Evolutionary conservation across 345 rosid species (phyloP).

Genomic region (Ricinus communis): DNA sequence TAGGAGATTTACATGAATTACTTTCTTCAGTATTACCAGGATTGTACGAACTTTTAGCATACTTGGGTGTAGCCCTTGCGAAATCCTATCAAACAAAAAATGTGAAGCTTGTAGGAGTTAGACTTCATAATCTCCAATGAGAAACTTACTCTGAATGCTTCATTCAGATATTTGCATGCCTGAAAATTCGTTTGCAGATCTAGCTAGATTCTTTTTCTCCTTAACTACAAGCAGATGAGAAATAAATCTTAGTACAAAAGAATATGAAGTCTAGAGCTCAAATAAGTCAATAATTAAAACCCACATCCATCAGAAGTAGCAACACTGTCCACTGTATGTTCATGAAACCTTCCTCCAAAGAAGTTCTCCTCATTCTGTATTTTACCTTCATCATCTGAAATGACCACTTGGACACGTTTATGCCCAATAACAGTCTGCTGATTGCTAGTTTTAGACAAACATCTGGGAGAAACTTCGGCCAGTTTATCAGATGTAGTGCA

Average conservation of each 20-base stretch:
- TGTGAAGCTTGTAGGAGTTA: slow-evolving; percentile 4
- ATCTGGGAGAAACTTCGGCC: slow-evolving; percentile 32
- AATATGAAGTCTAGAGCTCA: slow-evolving; percentile 11
- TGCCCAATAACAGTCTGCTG: slow-evolving; percentile 55
- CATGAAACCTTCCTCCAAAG: slow-evolving; percentile 29
- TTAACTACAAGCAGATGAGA: slow-evolving; percentile 35
- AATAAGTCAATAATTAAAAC: slow-evolving; percentile 29
- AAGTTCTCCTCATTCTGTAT: slow-evolving; percentile 39
- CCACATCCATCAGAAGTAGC: slow-evolving; percentile 59
- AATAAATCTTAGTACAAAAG: slow-evolving; percentile 15
- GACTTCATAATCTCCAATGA: slow-evolving; percentile 17
- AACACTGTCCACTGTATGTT: slow-evolving; percentile 34
- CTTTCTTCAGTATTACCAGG: slow-evolving; percentile 65
- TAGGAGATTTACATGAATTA: slow-evolving; percentile 52
- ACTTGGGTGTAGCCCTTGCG: slow-evolving; percentile 31
- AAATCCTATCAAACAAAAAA: slow-evolving; percentile 40
- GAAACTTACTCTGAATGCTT: not conserved
- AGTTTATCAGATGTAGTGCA: slow-evolving; percentile 30
- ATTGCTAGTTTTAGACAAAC: slow-evolving; percentile 42
- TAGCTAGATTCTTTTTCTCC: slow-evolving; percentile 19
- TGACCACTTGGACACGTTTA: slow-evolving; percentile 64
- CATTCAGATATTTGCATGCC: slow-evolving; percentile 27
- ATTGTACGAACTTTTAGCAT: slow-evolving; percentile 36
- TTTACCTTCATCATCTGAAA: slow-evolving; percentile 89
- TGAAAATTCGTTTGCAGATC: slow-evolving; percentile 27